Evolutionary conservation across 2,329 filamentous ascomycete genomes (phyloP), one percentile per base, ranked within the genome.

Genomic region (Sarocladium strictum): DNA sequence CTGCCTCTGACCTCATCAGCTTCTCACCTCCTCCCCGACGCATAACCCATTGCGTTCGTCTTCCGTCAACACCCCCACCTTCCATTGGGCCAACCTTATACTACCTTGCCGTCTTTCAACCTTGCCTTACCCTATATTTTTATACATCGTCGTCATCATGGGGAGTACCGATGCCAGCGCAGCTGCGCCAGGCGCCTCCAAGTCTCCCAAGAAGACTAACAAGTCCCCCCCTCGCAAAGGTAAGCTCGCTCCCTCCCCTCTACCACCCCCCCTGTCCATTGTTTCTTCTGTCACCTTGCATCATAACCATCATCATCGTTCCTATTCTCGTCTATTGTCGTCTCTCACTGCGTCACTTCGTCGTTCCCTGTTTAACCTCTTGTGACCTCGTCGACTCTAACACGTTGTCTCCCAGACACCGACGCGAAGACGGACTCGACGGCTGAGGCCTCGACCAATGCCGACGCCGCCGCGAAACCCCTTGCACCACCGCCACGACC

Each of bases 401-500:
- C 57, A 55, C 55, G 50, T 57, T 33, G 14, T 52, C 53, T 32
- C 14, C 54, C 61, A 79, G 76, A 73, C 60, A 64, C 69, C 61
- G 75, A 76, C 64, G 67, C 72, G 62, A 81, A 80, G 64, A 59
- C 65, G 65, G 77, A 78, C 62, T 64, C 65, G 38, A 64, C 71
- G 67, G 59, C 71, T 59, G 80, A 85, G 63, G 64, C 65, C 56
- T 63, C 72, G 61, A 68, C 76, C 63, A 80, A 81, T 76, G 75
- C 76, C 69, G 83, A 86, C 66, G 69, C 73, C 54, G 75, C 83
- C 64, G 47, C 47, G 26, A 83, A 83, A 72, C 83, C 85, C 55
- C 79, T 90, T 65, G 84, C 85, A 61, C 86, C 86, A 61, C 86
- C 87, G 55, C 86, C 86, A 56, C 85, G 85, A 70, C 81, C 84